Base-by-base conservation (phyloP, 1,284 basidiomycete species). In the Trametes hirsuta region DNA sequence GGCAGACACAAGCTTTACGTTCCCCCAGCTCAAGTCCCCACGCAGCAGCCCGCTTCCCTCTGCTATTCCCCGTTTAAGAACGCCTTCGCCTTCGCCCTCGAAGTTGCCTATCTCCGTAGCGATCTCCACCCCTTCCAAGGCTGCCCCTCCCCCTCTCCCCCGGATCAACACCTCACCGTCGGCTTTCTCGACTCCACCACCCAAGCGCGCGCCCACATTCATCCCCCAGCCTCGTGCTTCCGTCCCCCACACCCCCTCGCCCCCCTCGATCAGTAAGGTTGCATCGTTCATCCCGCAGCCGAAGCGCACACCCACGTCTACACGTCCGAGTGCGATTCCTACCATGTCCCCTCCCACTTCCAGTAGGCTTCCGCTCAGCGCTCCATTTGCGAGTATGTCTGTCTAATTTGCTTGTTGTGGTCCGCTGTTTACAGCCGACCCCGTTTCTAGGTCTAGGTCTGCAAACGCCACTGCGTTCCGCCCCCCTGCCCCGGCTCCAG, bases 201-300 rank as follows among this genome's bases (percentile, higher is more conserved):
- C 74, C 25, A 85, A 82, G 71, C 83, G 81, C 57, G 76, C 74
- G 40, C 76, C 81, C 12, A 81, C 79, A 6, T 84, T 82, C 66
- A 81, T 83, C 58, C 82, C 78, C 18, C 82, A 82, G 61, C 81
- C 82, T 2, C 68, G 74, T 40, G 73, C 14, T 71, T 44, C 77
- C 71, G 18, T 71, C 69, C 51, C 58, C 35, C 62, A 57, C 59
- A 58, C 55, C 11, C 50, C 75, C 69, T 53, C 64, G 55, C 64
- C 61, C 45, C 69, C 61, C 53, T 59, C 40, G 53, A 60, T 62
- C 60, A 56, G 62, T 67, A 62, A 78, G 69, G 62, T 68, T 8
- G 72, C 79, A 47, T 83, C 81, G 12, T 85, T 83, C 68, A 81
- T 84, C 58, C 84, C 79, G 24, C 83, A 84, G 61, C 82, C 84